Conservation (phyloP, 306 rosid genomes). For the Quercus bicolor region DNA sequence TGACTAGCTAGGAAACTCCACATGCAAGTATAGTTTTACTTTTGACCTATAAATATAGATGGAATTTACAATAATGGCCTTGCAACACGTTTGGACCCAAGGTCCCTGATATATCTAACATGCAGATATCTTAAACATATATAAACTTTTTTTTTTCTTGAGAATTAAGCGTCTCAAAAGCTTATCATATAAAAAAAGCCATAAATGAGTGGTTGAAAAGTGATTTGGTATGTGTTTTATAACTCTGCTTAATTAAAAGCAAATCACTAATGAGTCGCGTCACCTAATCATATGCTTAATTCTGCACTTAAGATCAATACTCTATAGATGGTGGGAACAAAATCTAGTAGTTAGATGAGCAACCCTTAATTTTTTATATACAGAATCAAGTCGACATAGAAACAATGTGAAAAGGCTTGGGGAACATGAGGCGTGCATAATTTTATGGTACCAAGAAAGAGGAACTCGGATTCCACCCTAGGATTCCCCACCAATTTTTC, state of each 20-base stretch:
- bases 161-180: not conserved
- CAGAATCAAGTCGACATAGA: constrained; percentile 28
- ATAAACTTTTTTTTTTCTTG: no score
- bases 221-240: not conserved
- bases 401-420: constrained; percentile 47
- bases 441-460: constrained; percentile 46
- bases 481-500: constrained; percentile 8
- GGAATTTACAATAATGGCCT: no score
- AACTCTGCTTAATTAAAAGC: not conserved
- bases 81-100: no score
- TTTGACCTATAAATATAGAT: no score
- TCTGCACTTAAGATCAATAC: constrained; percentile 11
- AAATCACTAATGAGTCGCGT: not conserved
- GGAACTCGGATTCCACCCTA: constrained; percentile 47
- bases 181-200: not conserved
- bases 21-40: no score
- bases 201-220: not conserved
- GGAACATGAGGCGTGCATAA: constrained; percentile 57
- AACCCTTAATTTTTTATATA: constrained; percentile 27
- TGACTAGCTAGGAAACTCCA: no score
- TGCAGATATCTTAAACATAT: no score
- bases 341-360: constrained; percentile 52
- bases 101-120: no score
- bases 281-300: constrained; percentile 34
- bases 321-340: constrained; percentile 35